These are phyloP conservation scores for Saitozyma podzolica DNA, from an alignment of 768 basidiomycete genomes.

Conservation along the genomic window DNA sequence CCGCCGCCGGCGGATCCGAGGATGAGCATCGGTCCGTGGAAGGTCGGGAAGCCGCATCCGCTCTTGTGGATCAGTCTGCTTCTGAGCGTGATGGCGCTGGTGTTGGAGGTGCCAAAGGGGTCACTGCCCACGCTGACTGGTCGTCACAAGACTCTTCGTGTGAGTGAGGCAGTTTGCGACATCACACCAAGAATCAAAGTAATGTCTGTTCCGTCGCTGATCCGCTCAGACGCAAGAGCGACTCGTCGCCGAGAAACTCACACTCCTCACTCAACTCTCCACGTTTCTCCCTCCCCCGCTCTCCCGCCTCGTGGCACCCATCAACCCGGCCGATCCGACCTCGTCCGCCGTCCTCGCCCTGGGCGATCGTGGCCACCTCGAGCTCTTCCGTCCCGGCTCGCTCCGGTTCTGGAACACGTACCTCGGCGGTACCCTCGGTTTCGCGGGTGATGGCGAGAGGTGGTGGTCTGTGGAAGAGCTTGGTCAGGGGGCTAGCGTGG, in stretches of 20 bases:
- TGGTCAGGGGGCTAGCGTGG: slow-evolving; percentile 42
- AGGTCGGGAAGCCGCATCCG: slow-evolving; percentile 31
- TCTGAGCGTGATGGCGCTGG: slow-evolving; percentile 32
- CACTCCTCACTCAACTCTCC: slow-evolving; percentile 34
- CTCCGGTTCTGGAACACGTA: slow-evolving; percentile 24
- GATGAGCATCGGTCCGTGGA: slow-evolving; percentile 19
- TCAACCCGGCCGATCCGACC: background rate
- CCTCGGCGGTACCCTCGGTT: background rate
- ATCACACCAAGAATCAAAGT: too few relatives aligned
- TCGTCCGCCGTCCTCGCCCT: background rate
- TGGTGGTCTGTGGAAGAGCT: slow-evolving; percentile 47
- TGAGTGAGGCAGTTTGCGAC: slow-evolving; percentile 14
- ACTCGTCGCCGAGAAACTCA: slow-evolving; percentile 26
- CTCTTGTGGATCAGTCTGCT: slow-evolving; percentile 37
- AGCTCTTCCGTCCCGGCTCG: slow-evolving; percentile 13
- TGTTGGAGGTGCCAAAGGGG: slow-evolving; percentile 41
- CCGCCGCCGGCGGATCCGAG: background rate
- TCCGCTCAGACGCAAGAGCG: slow-evolving; percentile 27
- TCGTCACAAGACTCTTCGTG: slow-evolving; percentile 38
- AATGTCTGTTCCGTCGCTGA: slow-evolving; percentile 2
- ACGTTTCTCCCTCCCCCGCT: slow-evolving; percentile 43
- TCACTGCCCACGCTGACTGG: slow-evolving; percentile 42
- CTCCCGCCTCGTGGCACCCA: slow-evolving; percentile 24
- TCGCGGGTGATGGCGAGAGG: slow-evolving; percentile 14
- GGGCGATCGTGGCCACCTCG: slow-evolving; percentile 3